Evolutionary conservation across 768 basidiomycete genomes (phyloP), one percentile per base, ranked within the genome.

Genomic region (Podaxis sp.): DNA sequence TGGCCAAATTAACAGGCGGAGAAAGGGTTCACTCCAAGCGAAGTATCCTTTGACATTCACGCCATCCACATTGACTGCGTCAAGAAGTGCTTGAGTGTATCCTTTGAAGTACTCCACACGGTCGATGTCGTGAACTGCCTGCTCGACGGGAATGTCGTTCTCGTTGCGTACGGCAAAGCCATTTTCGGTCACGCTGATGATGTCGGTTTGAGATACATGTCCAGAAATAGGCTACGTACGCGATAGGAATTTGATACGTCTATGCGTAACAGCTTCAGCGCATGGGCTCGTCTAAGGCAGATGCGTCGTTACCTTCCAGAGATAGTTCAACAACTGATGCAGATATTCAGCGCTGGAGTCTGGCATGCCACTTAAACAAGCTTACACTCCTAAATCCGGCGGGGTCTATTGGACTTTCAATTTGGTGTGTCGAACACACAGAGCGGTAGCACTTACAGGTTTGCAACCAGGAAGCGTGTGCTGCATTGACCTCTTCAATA

Each of bases 141-240:
- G 74, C 59, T 78, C 77, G 13, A 80, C 65, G 2, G 83, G 71
- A 66, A 79, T 74, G 27, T 63, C 69, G 67, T 75, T 76, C 68
- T 89, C 88, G 64, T 83, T 79, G 70, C 85, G 87, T 52, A 86
- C 83, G 1, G 86, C 78, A 66, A 88, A 88, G 0, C 87, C 86
- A 69, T 89, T 90, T 73, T 90, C 87, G 0, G 86, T 89, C 19
- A 89, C 82, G 66, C 85, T 86, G 51, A 15, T 19, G 11, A 24
- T 9, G 47, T 63, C 27, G 38, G 55, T 52, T 27, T 43, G 13
- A 22, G 29, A 22, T 13, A 12, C 19, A 33, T 24, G 13, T 11
- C 38, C 27, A 7, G n/a, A 50, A 17, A 24, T 22, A n/a, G 46
- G 46, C 5, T 29, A 67, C 81, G 53, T 63, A 83, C 85, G 83